Percentiles rank a stretch among this genome's conserved stretches.
Evolutionary conservation across 345 rosid genomes (phyloP).

Genomic region (Citrus mangshanensis): DNA sequence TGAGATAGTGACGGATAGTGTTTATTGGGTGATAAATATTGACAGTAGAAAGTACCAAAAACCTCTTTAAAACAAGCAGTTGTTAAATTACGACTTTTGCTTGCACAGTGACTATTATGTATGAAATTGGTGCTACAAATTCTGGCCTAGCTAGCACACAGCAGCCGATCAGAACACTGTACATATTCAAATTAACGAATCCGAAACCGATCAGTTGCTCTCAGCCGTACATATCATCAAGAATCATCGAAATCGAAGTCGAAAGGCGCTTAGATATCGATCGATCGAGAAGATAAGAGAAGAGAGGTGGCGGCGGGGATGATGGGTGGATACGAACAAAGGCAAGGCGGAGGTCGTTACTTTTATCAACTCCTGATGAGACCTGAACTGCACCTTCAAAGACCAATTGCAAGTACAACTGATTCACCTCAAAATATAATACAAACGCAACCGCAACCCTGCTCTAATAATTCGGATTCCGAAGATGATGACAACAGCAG

Average conservation of each 20-base stretch:
- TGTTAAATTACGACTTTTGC: conserved; percentile 3
- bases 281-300: too few species aligned
- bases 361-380: conserved; percentile 39
- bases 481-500: not conserved
- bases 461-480: conserved; percentile 37
- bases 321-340: conserved; percentile 47
- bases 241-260: too few species aligned
- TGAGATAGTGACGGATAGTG: not conserved
- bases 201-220: too few species aligned
- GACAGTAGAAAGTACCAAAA: not conserved
- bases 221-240: too few species aligned
- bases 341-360: conserved; percentile 28
- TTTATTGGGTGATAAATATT: not conserved
- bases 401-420: conserved; percentile 3
- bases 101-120: not conserved
- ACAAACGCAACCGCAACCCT: not conserved
- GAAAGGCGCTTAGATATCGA: too few species aligned
- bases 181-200: too few species aligned
- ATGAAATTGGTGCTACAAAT: not conserved
- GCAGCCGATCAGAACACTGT: too few species aligned
- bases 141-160: too few species aligned
- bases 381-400: conserved; percentile 48
- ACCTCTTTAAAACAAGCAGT: not conserved
- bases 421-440: too few species aligned
- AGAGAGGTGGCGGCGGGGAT: not conserved